phyloP scores from a whole-genome alignment of 2,329 filamentous ascomycete genomes.

The Colletotrichum destructivum region DNA sequence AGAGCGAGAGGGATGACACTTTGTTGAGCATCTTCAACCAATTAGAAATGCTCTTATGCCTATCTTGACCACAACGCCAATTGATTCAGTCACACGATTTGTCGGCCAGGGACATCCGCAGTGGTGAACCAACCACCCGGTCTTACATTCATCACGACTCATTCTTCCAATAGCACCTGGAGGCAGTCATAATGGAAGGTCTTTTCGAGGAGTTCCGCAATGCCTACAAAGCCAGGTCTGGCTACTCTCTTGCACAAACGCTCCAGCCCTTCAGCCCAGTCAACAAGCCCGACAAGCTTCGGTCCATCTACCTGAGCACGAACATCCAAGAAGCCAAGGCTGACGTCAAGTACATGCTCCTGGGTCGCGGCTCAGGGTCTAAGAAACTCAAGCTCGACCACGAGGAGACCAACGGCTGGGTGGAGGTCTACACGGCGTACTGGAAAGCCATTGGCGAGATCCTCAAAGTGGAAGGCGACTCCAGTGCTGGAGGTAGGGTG shows the following conservation, averaged over 20 bases:
- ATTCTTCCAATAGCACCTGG: not conserved
- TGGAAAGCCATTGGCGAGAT: conserved; percentile 88
- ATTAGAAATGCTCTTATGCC: not conserved
- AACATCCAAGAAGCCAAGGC: conserved; percentile 76
- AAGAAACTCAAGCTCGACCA: conserved; percentile 70
- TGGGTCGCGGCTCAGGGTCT: conserved; percentile 61
- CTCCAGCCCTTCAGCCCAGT: conserved; percentile 79
- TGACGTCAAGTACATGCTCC: conserved; percentile 81
- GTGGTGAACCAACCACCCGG: not conserved
- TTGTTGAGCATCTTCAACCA: not conserved
- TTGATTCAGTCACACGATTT: not conserved
- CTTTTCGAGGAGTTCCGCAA: conserved; percentile 81
- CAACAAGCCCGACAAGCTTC: conserved; percentile 75
- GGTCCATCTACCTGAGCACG: conserved; percentile 79
- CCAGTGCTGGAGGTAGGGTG: conserved; percentile 51
- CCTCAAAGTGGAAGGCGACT: conserved; percentile 73
- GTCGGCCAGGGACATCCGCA: not conserved
- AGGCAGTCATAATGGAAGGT: conserved; percentile 72
- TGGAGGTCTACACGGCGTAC: conserved; percentile 85
- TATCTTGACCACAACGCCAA: not conserved
- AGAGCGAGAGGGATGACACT: not conserved
- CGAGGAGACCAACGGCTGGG: conserved; percentile 84
- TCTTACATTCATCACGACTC: not conserved
- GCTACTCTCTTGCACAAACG: conserved; percentile 81
- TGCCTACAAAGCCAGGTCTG: conserved; percentile 76